phyloP scores from a whole-genome alignment of 345 rosid genomes.

The Gossypium anomalum region DNA sequence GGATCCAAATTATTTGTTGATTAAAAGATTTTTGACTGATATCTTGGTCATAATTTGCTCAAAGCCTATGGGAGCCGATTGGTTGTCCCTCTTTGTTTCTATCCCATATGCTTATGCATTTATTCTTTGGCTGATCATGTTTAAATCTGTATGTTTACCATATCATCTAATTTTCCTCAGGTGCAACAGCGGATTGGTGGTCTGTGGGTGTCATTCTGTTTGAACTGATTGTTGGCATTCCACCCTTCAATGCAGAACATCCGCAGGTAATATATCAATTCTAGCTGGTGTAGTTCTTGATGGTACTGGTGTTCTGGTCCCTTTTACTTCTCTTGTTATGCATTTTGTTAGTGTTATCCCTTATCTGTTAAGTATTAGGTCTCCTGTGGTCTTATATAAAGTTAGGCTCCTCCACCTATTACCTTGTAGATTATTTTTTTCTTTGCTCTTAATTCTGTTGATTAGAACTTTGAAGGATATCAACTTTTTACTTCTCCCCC shows the following conservation, averaged over 20 bases:
- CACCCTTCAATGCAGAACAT: constrained; percentile 97
- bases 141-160: neutral
- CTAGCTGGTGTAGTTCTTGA: constrained; percentile 14
- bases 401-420: too few relatives aligned
- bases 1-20: neutral
- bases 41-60: neutral
- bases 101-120: neutral
- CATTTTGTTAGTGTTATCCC: neutral
- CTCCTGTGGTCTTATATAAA: too few relatives aligned
- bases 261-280: constrained; percentile 52
- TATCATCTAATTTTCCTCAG: constrained; percentile 41
- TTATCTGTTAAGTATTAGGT: too few relatives aligned
- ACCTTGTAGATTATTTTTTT: neutral
- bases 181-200: constrained; percentile 99
- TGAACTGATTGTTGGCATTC: constrained; percentile 94
- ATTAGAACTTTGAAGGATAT: neutral
- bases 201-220: constrained; percentile 94
- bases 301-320: neutral
- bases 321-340: constrained; percentile 8
- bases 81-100: neutral
- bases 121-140: constrained; percentile 14
- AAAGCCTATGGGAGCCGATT: neutral
- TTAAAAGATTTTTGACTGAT: neutral
- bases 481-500: too few relatives aligned
- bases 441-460: neutral